Conservation (phyloP, 2,329 filamentous ascomycete species). For the Polychaeton citri region DNA sequence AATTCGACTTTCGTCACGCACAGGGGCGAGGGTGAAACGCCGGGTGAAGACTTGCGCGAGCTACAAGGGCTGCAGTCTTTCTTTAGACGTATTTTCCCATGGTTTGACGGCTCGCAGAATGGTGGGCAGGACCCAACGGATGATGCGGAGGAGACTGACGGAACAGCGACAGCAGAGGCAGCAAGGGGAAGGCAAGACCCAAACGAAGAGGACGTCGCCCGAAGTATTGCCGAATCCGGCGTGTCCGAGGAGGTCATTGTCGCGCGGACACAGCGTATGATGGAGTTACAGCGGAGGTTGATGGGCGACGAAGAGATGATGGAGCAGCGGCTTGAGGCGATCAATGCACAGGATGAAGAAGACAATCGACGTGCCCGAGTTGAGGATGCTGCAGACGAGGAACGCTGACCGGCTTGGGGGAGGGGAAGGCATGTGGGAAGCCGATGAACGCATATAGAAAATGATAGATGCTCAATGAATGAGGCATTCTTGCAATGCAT, state of each 20-base stretch:
- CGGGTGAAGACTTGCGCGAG: conserved; percentile 12
- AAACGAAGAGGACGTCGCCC: conserved; percentile 14
- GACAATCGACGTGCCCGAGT: not conserved
- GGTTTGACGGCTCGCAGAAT: conserved; percentile 9
- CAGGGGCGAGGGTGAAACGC: conserved; percentile 11
- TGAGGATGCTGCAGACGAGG: not conserved
- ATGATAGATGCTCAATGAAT: no score
- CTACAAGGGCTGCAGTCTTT: conserved; percentile 15
- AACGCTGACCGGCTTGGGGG: no score
- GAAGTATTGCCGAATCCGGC: conserved; percentile 14
- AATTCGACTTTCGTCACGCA: not conserved
- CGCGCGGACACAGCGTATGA: conserved; percentile 13
- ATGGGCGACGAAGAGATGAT: conserved; percentile 3
- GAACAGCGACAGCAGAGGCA: conserved; percentile 1
- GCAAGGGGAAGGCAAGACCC: conserved; percentile 8
- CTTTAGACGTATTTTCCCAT: conserved; percentile 17
- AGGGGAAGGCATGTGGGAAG: no score
- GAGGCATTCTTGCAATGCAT: no score
- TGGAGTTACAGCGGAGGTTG: conserved; percentile 14
- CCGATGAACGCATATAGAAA: no score
- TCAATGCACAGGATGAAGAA: not conserved
- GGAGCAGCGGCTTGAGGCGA: not conserved
- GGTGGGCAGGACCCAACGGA: conserved; percentile 3
- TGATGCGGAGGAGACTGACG: conserved; percentile 2
- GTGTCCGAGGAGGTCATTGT: conserved; percentile 12